These are phyloP conservation scores for Dorcoceras hygrometricum DNA, from an alignment of 257 asterid species.

Conservation along the genomic window DNA sequence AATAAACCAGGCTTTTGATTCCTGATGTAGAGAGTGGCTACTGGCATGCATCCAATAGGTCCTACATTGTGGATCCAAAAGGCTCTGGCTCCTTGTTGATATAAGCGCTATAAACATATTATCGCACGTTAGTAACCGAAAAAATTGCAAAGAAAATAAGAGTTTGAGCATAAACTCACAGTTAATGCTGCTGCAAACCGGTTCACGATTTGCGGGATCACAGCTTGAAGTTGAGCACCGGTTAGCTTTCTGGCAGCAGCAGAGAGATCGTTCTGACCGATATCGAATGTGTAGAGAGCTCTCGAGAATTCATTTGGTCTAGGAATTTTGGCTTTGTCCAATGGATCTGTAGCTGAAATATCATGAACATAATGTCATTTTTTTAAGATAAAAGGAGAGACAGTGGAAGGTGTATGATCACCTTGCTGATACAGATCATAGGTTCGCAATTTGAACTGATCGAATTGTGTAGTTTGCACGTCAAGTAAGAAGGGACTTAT, in stretches of 20 bases:
- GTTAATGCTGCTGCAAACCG: conserved; percentile 36
- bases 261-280: conserved; percentile 49
- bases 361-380: background rate
- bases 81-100: conserved; percentile 43
- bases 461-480: conserved; percentile 37
- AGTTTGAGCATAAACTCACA: conserved; percentile 27
- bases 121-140: background rate
- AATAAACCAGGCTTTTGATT: conserved; percentile 27
- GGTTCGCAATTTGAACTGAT: conserved; percentile 40
- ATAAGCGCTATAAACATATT: conserved; percentile 30
- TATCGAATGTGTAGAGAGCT: conserved; percentile 49
- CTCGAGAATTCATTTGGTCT: conserved; percentile 35
- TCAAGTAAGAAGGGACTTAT: conserved; percentile 49
- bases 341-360: conserved; percentile 28
- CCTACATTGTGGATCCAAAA: conserved; percentile 58
- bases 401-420: background rate
- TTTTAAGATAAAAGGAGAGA: background rate
- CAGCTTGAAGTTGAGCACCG: conserved; percentile 26
- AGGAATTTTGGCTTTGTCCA: conserved; percentile 31
- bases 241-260: conserved; percentile 33
- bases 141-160: background rate
- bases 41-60: conserved; percentile 55
- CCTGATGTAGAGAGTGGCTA: conserved; percentile 20
- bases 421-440: conserved; percentile 41
- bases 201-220: conserved; percentile 34